Evolutionary conservation across 768 basidiomycete genomes (phyloP), one percentile per base, ranked within the genome.

Genomic region (Leccinum longicurvipes): DNA sequence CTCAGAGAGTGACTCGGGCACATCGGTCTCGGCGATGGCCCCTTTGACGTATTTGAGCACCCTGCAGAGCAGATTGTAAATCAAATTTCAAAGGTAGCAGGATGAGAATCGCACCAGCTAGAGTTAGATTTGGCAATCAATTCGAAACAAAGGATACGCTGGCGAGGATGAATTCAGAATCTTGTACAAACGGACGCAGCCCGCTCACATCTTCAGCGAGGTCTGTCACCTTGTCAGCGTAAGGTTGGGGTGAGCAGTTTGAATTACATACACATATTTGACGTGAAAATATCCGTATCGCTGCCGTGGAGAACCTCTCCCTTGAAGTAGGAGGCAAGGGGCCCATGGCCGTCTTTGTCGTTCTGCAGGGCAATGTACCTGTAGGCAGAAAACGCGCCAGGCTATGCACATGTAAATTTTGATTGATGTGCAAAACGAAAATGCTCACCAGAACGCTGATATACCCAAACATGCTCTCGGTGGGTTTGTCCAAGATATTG

Each of bases 11-110:
- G 84, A 81, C 64, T 96, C 95, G 3, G 95, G 95, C 6, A 98
- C 95, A 70, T 98, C 94, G 0, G 93, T 96, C 69, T 93, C 91
- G 17, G 87, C 95, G 50, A 91, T 84, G 4, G 95, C 94, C 25
- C 91, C 89, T 69, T 92, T 92, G 65, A 98, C 94, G 66, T 97
- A 99, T 78, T 90, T 92, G 50, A 99, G 81, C n/a, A 92, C 79
- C 96, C 96, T 97, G 59, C 62, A 65, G 62, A 61, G 49, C 41
- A 28, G 36, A 62, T 15, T 63, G 44, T 59, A 32, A 56, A 55
- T 21, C 19, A n/a, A 6, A 42, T 50, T 9, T 27, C 28, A 10
- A 47, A 15, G 6, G 3, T 9, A 49, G 12, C 17, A n/a, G 28
- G 23, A 21, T 24, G 2, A 45, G 67, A 69, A 27, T 63, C 77